A percentile compares a stretch with the other conserved stretches of the same genome.
Conservation (phyloP, 2,329 filamentous ascomycete species). For the Cordyceps javanica region DNA sequence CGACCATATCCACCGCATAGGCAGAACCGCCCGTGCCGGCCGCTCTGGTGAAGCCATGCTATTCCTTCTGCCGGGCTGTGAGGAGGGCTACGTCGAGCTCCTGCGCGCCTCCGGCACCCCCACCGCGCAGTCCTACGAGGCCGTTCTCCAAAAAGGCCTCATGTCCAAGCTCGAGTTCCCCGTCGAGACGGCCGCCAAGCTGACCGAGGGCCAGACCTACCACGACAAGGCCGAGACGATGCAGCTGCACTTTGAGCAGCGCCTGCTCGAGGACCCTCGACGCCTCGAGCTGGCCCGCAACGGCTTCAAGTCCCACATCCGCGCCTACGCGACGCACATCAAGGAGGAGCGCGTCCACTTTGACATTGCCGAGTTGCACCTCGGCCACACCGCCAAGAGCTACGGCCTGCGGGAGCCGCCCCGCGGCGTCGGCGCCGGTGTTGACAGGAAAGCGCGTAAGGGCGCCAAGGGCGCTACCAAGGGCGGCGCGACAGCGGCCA, state of each 20-base stretch:
- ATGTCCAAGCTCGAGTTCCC: constrained; percentile 56
- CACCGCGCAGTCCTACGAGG: constrained; percentile 45
- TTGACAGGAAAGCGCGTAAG: constrained; percentile 37
- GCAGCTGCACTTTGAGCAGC: constrained; percentile 55
- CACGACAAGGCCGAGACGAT: constrained; percentile 50
- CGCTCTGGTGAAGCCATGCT: constrained; percentile 79
- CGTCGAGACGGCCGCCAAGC: constrained; percentile 57
- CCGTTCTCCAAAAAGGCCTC: constrained; percentile 60
- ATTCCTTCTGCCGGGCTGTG: constrained; percentile 83
- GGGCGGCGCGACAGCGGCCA: constrained; percentile 23
- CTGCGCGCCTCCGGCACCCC: constrained; percentile 49
- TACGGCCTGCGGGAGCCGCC: constrained; percentile 88
- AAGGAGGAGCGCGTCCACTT: constrained; percentile 80
- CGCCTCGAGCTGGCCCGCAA: constrained; percentile 75
- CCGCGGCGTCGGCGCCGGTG: constrained; percentile 64
- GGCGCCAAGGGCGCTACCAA: constrained; percentile 4
- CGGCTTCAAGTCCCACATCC: constrained; percentile 85
- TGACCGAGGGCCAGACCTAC: constrained; percentile 35
- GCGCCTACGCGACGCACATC: constrained; percentile 91
- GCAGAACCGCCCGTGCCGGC: constrained; percentile 88
- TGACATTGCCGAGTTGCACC: constrained; percentile 83
- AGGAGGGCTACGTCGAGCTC: constrained; percentile 83
- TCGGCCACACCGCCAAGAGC: constrained; percentile 90
- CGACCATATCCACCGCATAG: constrained; percentile 91
- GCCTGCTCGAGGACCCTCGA: constrained; percentile 53